phyloP scores from a whole-genome alignment of 1,284 basidiomycete species.

The Clitocybe nebularis region DNA sequence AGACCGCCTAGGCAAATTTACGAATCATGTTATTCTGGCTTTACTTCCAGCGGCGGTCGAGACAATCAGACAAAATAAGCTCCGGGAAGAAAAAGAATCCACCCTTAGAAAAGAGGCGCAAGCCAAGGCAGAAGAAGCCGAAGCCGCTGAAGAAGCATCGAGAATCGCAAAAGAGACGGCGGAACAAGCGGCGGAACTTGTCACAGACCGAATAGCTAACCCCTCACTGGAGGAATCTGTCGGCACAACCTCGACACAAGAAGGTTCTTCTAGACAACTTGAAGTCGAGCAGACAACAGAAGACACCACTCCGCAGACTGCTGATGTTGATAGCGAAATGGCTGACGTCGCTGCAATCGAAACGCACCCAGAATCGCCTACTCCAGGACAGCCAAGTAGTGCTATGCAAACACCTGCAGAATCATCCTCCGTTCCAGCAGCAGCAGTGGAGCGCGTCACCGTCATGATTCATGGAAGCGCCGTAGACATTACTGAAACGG shows the following conservation, averaged over 20 bases:
- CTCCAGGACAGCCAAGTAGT: too few species aligned
- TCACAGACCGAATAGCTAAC: constrained; percentile 20
- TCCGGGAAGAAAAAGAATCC: constrained; percentile 44
- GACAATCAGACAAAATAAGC: constrained; percentile 51
- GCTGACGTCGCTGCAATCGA: constrained; percentile 26
- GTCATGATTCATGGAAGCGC: constrained; percentile 88
- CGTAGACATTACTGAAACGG: constrained; percentile 99
- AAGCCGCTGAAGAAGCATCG: constrained; percentile 28
- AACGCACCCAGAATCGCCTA: too few species aligned
- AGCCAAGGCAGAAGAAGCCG: constrained; percentile 25
- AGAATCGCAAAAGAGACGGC: constrained; percentile 27
- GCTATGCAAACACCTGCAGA: constrained; percentile 20
- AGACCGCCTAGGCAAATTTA: constrained; percentile 65
- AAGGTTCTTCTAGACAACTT: constrained; percentile 5
- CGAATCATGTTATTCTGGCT: constrained; percentile 72
- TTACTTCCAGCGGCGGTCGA: constrained; percentile 82
- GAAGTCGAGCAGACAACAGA: constrained; percentile 25
- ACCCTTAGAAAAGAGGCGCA: constrained; percentile 32
- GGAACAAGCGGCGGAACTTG: constrained; percentile 25
- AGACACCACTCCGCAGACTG: constrained; percentile 16
- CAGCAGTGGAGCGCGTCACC: constrained; percentile 55
- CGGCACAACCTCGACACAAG: constrained; percentile 3
- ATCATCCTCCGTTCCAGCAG: constrained; percentile 21
- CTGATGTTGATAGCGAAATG: constrained; percentile 41
- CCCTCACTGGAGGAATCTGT: constrained; percentile 15